A percentile compares a stretch with the other conserved stretches of the same genome.
phyloP scores from a whole-genome alignment of 495 filamentous ascomycete genomes.

The Aspergillus saccharolyticus region DNA sequence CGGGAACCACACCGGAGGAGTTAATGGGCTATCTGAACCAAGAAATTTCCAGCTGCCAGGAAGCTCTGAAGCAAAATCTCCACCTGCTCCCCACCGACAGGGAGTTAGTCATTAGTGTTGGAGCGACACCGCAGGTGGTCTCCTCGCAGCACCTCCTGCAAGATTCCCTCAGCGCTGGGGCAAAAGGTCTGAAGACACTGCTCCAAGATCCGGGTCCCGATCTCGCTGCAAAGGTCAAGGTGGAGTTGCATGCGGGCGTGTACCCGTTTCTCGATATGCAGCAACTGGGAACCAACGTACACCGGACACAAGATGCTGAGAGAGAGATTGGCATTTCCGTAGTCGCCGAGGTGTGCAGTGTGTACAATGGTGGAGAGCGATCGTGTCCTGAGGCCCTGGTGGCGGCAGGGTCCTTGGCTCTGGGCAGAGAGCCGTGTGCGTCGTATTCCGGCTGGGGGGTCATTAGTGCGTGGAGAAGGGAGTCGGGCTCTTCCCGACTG shows the following conservation, averaged over 20 bases:
- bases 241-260: conserved; percentile 70
- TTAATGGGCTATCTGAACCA: conserved; percentile 53
- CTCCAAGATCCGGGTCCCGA: conserved; percentile 15
- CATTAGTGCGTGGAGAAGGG: conserved; percentile 54
- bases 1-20: conserved; percentile 39
- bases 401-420: conserved; percentile 62
- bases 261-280: conserved; percentile 77
- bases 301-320: conserved; percentile 32
- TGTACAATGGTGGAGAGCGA: conserved; percentile 55
- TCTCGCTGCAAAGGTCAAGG: conserved; percentile 27
- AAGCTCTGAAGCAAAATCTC: conserved; percentile 39
- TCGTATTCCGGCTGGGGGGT: conserved; percentile 70
- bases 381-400: conserved; percentile 60
- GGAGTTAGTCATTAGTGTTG: conserved; percentile 63
- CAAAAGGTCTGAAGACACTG: conserved; percentile 20
- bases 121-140: conserved; percentile 75
- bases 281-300: conserved; percentile 69
- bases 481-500: conserved; percentile 12
- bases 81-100: conserved; percentile 19
- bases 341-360: conserved; percentile 63
- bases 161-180: conserved; percentile 8
- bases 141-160: conserved; percentile 44
- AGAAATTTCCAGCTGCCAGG: conserved; percentile 57
- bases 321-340: conserved; percentile 63
- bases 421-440: conserved; percentile 72